Conservation (phyloP, 129 eudicot genomes). For the Gnaphalium uliginosum region DNA sequence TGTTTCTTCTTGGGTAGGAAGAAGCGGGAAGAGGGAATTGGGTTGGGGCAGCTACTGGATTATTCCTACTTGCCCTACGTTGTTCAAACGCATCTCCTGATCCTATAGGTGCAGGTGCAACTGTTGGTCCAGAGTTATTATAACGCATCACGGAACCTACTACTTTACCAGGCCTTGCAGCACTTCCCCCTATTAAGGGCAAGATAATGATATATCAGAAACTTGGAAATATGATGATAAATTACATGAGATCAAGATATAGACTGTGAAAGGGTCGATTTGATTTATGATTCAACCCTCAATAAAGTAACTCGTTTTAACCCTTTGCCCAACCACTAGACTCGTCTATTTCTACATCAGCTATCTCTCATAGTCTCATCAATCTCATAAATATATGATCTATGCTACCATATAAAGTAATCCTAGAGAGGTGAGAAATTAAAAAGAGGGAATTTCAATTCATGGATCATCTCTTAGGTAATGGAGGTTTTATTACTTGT, state of each 20-base stretch:
- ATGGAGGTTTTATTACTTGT: not conserved
- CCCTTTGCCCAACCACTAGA: not conserved
- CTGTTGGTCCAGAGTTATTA: constrained; percentile 57
- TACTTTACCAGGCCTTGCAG: constrained; percentile 93
- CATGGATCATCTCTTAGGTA: no score
- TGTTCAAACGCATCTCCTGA: constrained; percentile 65
- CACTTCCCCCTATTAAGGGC: constrained; percentile 49
- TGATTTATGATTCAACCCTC: not conserved
- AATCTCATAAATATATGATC: no score
- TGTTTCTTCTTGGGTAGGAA: constrained; percentile 69
- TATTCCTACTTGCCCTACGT: constrained; percentile 60
- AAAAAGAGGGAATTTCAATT: no score
- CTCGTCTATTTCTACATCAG: not conserved
- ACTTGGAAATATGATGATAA: not conserved
- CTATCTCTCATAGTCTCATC: not conserved
- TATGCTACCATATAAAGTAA: no score
- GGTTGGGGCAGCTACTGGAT: constrained; percentile 58
- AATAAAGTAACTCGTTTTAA: not conserved
- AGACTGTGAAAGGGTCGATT: not conserved
- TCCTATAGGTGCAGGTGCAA: constrained; percentile 34
- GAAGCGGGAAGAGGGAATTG: constrained; percentile 70
- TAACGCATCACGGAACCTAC: constrained; percentile 69
- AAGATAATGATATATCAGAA: not conserved
- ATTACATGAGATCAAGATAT: not conserved
- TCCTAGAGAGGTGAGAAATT: no score